Evolutionary conservation across 257 asterid genomes (phyloP).

Genomic region (Solanum piurae): DNA sequence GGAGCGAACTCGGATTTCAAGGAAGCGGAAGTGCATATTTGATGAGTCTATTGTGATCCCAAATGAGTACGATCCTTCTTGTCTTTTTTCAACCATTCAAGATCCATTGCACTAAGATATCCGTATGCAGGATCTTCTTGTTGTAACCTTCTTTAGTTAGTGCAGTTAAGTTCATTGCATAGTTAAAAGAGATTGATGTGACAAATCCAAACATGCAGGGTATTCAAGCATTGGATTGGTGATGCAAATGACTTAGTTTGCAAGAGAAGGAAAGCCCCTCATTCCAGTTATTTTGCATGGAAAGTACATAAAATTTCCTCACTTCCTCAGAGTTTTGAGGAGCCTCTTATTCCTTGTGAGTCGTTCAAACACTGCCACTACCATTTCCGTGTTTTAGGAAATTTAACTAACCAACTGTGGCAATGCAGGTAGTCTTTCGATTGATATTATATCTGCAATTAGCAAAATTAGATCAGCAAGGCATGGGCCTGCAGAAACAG

Average conservation of each 20-base stretch:
- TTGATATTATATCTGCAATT: conserved; percentile 15
- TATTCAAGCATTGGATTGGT: conserved; percentile 29
- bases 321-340: conserved; percentile 41
- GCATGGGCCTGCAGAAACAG: conserved; percentile 8
- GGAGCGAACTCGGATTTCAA: conserved; percentile 36
- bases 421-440: conserved; percentile 28
- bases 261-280: conserved; percentile 31
- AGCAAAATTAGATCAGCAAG: conserved; percentile 1
- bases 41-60: conserved; percentile 37
- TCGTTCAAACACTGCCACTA: background rate
- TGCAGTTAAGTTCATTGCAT: background rate
- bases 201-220: conserved; percentile 18
- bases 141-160: background rate
- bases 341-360: conserved; percentile 60
- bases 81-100: background rate
- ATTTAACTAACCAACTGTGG: background rate
- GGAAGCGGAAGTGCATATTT: conserved; percentile 43
- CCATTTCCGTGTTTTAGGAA: background rate
- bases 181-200: background rate
- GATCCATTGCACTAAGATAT: background rate
- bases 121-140: background rate
- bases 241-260: conserved; percentile 42
- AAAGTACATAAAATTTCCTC: conserved; percentile 26
- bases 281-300: conserved; percentile 39
- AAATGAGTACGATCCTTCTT: conserved; percentile 32